Evolutionary conservation across 2,329 filamentous ascomycete species (phyloP).

Genomic region (Zymoseptoria ardabiliae): DNA sequence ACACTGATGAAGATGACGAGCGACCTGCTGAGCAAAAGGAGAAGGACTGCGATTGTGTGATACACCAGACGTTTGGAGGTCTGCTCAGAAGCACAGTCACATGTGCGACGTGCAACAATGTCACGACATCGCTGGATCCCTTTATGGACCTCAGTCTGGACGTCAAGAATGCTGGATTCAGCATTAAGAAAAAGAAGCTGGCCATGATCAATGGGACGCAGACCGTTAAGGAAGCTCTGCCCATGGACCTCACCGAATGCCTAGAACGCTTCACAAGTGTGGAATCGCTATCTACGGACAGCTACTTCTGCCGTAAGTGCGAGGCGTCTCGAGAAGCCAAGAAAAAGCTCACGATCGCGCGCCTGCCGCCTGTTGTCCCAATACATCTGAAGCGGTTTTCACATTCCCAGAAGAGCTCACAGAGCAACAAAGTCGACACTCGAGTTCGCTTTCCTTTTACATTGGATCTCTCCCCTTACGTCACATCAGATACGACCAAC

Average conservation of each 20-base stretch:
- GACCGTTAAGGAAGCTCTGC: slow-evolving; percentile 25
- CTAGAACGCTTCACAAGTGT: slow-evolving; percentile 80
- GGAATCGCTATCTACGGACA: slow-evolving; percentile 66
- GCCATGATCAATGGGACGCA: slow-evolving; percentile 42
- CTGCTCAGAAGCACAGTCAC: slow-evolving; percentile 86
- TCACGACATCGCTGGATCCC: slow-evolving; percentile 75
- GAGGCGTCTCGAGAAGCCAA: slow-evolving; percentile 66
- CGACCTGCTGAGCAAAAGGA: slow-evolving; percentile 22
- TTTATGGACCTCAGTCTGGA: slow-evolving; percentile 88
- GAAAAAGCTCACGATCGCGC: slow-evolving; percentile 77
- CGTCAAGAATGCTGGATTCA: slow-evolving; percentile 52
- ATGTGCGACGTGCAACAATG: slow-evolving; percentile 77
- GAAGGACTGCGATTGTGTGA: slow-evolving; percentile 69
- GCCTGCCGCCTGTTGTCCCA: slow-evolving; percentile 78
- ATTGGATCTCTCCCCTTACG: slow-evolving; percentile 87
- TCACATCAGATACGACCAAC: slow-evolving; percentile 33
- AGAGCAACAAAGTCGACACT: slow-evolving; percentile 82
- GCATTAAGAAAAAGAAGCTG: slow-evolving; percentile 55
- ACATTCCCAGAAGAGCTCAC: slow-evolving; percentile 49
- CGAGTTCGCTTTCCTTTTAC: slow-evolving; percentile 78
- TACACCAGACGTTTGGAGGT: slow-evolving; percentile 91
- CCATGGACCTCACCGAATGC: slow-evolving; percentile 49
- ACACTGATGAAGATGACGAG: slow-evolving; percentile 44
- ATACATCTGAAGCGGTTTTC: slow-evolving; percentile 70
- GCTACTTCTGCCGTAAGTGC: slow-evolving; percentile 81